Conservation (phyloP, 768 basidiomycete species). For the Leccinum boreale region DNA sequence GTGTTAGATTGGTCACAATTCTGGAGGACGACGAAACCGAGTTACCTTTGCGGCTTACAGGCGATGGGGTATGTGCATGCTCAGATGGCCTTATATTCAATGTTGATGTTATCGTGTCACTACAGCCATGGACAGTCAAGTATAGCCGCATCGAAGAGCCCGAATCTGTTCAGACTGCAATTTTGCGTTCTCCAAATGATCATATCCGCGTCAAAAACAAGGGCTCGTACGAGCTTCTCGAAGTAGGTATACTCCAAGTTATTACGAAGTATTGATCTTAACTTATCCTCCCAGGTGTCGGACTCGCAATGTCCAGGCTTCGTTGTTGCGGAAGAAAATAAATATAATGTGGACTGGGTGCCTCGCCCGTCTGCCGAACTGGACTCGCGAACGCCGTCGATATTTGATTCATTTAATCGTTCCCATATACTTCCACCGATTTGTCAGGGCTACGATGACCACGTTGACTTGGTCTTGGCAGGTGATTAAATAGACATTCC, state of each 20-base stretch:
- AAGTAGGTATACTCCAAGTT: constrained; percentile 40
- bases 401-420: constrained; percentile 61
- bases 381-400: constrained; percentile 52
- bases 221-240: constrained; percentile 72
- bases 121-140: constrained; percentile 83
- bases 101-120: constrained; percentile 2
- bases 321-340: constrained; percentile 55
- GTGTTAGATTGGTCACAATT: constrained; percentile 56
- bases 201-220: constrained; percentile 68
- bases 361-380: constrained; percentile 74
- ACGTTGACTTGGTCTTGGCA: constrained; percentile 80
- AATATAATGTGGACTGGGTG: constrained; percentile 75
- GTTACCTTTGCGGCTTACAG: constrained; percentile 84
- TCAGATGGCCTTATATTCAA: background rate
- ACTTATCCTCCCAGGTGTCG: constrained; percentile 49
- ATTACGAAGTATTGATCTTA: background rate
- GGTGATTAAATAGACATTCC: constrained; percentile 40
- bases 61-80: constrained; percentile 67
- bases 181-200: constrained; percentile 63
- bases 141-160: constrained; percentile 58
- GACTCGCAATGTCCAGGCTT: constrained; percentile 86
- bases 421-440: constrained; percentile 74
- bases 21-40: constrained; percentile 70
- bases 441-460: constrained; percentile 77
- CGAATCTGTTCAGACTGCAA: constrained; percentile 38